Base-by-base conservation (phyloP, 768 basidiomycete genomes). In the Pleurotus sapidus region DNA sequence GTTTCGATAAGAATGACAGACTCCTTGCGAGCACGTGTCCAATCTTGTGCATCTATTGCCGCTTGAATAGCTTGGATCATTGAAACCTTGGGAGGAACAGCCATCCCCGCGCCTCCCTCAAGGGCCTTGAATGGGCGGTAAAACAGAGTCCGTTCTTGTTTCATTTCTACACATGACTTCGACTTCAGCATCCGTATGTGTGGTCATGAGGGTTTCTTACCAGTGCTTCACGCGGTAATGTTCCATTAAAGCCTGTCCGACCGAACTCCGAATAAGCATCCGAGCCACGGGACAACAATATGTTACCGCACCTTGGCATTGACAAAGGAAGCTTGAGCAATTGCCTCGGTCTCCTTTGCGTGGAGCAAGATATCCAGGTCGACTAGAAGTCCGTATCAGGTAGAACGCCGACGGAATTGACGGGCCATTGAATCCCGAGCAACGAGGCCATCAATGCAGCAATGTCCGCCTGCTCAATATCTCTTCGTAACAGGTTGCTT, bases 381-480 rank as follows among this genome's bases (percentile, higher is more conserved):
- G 68, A 2, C 75, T 74, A 11, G 82, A 80, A 60, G n/a, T 90
- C 86, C 2, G 86, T 81, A 65, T 93, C 91, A 4, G 92, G 90
- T 12, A 93, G 69, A 1, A 91, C 84, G 1, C 92, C 92, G 17
- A 91, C 91, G 0, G 87, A 88, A 65, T 94, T 94, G 2, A 84
- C 88, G 1, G 92, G 92, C 82, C 89, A 89, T 46, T 85, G 66
- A 11, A 84, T 76, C 17, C 91, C 91, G 15, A 92, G 64, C 6
- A 94, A 76, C 4, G 86, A 70, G 1, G 90, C 79, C 88, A 94
- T 92, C 47, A 95, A 74, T 3, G 87, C 77, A 6, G 93, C 80
- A 14, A 95, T 75, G 63, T 94, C 92, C 0, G 91, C 93, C 64
- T 95, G 93, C 57, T 89, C 89, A 3, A 95, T 79, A 60, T 95